Conservation (phyloP, 2,329 filamentous ascomycete species). For the Aspergillus brasiliensis region DNA sequence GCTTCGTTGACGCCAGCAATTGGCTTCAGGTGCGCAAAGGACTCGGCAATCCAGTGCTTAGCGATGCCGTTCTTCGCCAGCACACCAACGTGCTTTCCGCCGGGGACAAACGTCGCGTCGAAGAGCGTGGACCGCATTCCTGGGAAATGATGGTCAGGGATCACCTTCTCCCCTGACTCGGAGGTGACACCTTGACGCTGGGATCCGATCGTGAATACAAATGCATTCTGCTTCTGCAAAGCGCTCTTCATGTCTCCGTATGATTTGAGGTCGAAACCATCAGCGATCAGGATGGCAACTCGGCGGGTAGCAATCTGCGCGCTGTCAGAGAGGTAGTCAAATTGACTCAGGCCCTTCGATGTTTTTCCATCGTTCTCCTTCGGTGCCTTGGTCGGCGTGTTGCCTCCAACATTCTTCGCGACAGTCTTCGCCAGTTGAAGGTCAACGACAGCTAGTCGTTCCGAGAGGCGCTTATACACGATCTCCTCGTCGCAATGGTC, state of each 20-base stretch:
- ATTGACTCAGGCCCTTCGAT: slow-evolving; percentile 63
- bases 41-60: slow-evolving; percentile 75
- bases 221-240: slow-evolving; percentile 62
- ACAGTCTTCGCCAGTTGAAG: slow-evolving; percentile 68
- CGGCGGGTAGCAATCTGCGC: slow-evolving; percentile 71
- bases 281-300: slow-evolving; percentile 74
- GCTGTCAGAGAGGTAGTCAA: slow-evolving; percentile 64
- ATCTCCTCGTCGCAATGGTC: slow-evolving; percentile 69
- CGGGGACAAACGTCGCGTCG: slow-evolving; percentile 76
- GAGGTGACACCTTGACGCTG: slow-evolving; percentile 68
- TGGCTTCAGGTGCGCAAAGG: slow-evolving; percentile 78
- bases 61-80: slow-evolving; percentile 72
- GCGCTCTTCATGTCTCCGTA: slow-evolving; percentile 68
- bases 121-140: slow-evolving; percentile 78
- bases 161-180: slow-evolving; percentile 59
- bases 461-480: slow-evolving; percentile 72
- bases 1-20: slow-evolving; percentile 67
- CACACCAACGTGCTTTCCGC: slow-evolving; percentile 63
- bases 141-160: slow-evolving; percentile 77
- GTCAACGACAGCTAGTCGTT: slow-evolving; percentile 71
- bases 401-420: slow-evolving; percentile 70
- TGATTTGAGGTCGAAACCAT: slow-evolving; percentile 70
- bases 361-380: slow-evolving; percentile 68
- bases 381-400: slow-evolving; percentile 56
- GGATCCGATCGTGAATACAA: slow-evolving; percentile 72